Evolutionary conservation across 176 grass and related monocot genomes (phyloP).

Genomic region (Otatea glauca): DNA sequence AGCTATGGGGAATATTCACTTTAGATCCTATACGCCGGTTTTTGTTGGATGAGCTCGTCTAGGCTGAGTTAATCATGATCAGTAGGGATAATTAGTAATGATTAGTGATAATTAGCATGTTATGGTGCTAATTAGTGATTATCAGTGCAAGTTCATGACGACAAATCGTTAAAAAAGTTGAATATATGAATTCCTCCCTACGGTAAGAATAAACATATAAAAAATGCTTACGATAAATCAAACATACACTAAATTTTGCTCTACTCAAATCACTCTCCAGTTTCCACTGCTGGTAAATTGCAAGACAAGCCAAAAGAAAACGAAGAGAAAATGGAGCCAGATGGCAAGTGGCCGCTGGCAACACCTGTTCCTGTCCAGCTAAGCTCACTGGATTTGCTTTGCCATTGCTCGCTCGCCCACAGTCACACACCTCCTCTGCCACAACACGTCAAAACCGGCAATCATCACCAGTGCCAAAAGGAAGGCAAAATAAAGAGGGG

Average conservation of each 20-base stretch:
- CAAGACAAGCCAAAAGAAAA: background rate
- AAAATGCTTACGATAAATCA: background rate
- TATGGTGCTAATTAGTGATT: no score
- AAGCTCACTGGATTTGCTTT: background rate
- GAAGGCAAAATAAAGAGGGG: background rate
- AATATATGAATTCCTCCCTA: background rate
- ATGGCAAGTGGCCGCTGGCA: slow-evolving; percentile 3
- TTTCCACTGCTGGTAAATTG: background rate
- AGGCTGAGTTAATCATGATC: no score
- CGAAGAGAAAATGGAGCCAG: background rate
- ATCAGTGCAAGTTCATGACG: background rate
- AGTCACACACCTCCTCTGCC: background rate
- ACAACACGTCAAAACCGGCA: slow-evolving; percentile 26
- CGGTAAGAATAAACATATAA: background rate
- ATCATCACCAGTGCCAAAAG: slow-evolving; percentile 24
- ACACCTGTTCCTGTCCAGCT: slow-evolving; percentile 37
- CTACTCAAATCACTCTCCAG: no score
- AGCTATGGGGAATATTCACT: no score
- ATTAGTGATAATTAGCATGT: no score
- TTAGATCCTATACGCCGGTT: no score
- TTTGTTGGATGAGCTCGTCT: no score
- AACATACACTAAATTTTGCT: no score
- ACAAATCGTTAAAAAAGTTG: background rate
- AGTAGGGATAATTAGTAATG: no score
- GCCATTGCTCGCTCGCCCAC: background rate